phyloP scores from a whole-genome alignment of 225 moss, liverwort and hornwort genomes.

The Sphagnum contortum region DNA sequence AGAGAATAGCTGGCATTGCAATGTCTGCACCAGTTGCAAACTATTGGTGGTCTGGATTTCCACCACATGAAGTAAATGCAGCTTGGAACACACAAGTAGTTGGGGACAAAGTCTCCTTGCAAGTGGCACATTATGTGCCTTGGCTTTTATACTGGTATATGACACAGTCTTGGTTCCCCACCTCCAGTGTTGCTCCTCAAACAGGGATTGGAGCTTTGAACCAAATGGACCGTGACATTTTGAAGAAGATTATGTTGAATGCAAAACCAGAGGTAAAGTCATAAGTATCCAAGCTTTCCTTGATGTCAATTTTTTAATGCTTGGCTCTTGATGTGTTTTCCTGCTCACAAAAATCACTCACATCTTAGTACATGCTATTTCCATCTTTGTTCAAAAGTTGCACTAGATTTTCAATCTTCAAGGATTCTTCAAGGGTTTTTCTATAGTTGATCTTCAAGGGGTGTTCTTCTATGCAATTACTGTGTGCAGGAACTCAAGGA shows the following conservation, averaged over 20 bases:
- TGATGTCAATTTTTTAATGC: too few species aligned
- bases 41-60: constrained; percentile 48
- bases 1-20: constrained; percentile 45
- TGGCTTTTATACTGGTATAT: constrained; percentile 48
- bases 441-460: too few species aligned
- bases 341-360: too few species aligned
- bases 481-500: constrained; percentile 52
- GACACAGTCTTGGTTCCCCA: constrained; percentile 36
- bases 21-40: constrained; percentile 47
- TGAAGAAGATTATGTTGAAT: constrained; percentile 3
- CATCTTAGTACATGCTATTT: too few species aligned
- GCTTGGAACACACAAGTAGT: constrained; percentile 18
- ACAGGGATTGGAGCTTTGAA: constrained; percentile 9
- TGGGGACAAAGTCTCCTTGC: constrained; percentile 36
- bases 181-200: constrained; percentile 24
- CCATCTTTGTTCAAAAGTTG: too few species aligned
- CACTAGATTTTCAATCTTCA: too few species aligned
- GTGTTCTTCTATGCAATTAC: neutral
- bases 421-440: too few species aligned
- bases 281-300: too few species aligned
- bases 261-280: too few species aligned
- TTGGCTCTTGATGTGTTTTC: too few species aligned
- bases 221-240: constrained; percentile 14
- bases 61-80: constrained; percentile 14
- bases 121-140: constrained; percentile 35